Evolutionary conservation across 495 filamentous ascomycete species (phyloP).

Genomic region (Hypomontagnella submonticulosa): DNA sequence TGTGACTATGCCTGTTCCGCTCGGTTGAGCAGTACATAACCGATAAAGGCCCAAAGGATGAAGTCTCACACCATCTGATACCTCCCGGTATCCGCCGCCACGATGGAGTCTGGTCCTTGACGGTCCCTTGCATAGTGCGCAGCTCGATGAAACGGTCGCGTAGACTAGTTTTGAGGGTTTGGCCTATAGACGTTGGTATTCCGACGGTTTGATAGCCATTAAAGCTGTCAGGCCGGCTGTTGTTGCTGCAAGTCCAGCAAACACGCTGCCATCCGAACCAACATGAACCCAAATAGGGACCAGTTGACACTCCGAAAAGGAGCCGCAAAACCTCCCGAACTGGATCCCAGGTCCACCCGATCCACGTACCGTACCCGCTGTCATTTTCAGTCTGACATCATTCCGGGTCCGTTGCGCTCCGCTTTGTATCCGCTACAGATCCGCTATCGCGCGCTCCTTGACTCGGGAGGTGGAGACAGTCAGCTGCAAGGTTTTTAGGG

Average conservation of each 20-base stretch:
- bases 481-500: constrained; percentile 36
- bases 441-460: constrained; percentile 20
- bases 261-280: constrained; percentile 31
- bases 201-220: constrained; percentile 22
- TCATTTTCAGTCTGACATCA: constrained; percentile 40
- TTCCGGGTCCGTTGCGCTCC: constrained; percentile 40
- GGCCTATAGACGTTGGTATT: constrained; percentile 28
- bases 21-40: constrained; percentile 28
- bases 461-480: constrained; percentile 27
- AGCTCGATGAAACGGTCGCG: constrained; percentile 37
- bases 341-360: constrained; percentile 37
- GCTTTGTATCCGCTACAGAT: constrained; percentile 40
- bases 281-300: constrained; percentile 12
- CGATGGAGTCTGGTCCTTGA: constrained; percentile 23
- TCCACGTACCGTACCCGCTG: constrained; percentile 37
- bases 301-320: constrained; percentile 33
- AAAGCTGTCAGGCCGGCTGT: constrained; percentile 10
- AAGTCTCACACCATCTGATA: constrained; percentile 25
- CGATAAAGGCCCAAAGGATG: constrained; percentile 15
- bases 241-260: constrained; percentile 37
- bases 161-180: constrained; percentile 26
- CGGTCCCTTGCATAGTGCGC: constrained; percentile 41
- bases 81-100: constrained; percentile 25
- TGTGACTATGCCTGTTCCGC: constrained; percentile 21
- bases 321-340: constrained; percentile 42